A percentile compares a stretch with the other conserved stretches of the same genome.
phyloP scores from a whole-genome alignment of 2,329 filamentous ascomycete genomes.

The Alternaria viburni region DNA sequence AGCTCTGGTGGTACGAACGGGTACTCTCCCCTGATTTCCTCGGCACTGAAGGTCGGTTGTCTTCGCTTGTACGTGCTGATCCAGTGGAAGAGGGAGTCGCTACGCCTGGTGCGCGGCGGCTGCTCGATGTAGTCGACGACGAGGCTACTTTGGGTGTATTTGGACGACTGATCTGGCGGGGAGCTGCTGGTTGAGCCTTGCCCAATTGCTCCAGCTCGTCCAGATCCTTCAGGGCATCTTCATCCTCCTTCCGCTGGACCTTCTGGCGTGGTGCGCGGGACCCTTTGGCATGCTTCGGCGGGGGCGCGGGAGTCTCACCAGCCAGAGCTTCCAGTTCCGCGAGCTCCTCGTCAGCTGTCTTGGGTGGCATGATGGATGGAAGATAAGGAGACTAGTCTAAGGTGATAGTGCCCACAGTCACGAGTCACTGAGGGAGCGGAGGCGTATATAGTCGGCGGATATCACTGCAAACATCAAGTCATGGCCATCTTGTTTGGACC shows the following conservation, averaged over 20 bases:
- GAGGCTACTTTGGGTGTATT: conserved; percentile 76
- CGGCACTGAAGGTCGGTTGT: conserved; percentile 63
- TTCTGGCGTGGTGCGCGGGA: conserved; percentile 53
- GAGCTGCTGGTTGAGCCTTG: conserved; percentile 61
- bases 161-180: conserved; percentile 69
- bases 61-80: conserved; percentile 61
- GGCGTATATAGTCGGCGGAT: neutral
- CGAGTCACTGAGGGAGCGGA: neutral
- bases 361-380: conserved; percentile 40
- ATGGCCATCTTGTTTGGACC: conserved; percentile 15
- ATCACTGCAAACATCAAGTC: conserved; percentile 1
- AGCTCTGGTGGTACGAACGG: conserved; percentile 72
- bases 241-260: conserved; percentile 59
- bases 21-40: conserved; percentile 82
- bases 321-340: conserved; percentile 50
- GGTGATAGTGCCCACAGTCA: neutral
- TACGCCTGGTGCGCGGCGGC: conserved; percentile 39
- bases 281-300: conserved; percentile 50
- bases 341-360: conserved; percentile 57
- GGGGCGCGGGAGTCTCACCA: conserved; percentile 39
- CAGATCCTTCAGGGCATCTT: conserved; percentile 86
- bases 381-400: neutral
- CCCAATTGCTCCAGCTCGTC: conserved; percentile 69
- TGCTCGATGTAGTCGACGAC: conserved; percentile 52
- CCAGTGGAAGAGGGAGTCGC: conserved; percentile 49